A percentile compares a stretch with the other conserved stretches of the same genome.
phyloP scores from a whole-genome alignment of 768 basidiomycete genomes.

The Hebeloma cylindrosporum region DNA sequence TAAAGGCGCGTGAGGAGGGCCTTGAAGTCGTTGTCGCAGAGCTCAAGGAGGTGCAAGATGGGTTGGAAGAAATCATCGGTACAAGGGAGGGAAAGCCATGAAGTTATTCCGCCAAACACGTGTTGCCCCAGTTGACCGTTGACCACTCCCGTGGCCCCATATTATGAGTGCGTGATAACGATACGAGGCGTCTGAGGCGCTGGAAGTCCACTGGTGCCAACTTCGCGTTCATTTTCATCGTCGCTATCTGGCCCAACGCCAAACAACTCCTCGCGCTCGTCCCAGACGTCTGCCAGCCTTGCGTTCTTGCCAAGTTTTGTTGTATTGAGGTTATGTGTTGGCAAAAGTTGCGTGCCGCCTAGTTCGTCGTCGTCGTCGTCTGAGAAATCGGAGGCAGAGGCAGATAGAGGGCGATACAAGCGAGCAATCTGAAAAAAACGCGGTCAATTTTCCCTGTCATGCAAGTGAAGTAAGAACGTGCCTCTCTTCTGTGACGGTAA shows the following conservation, averaged over 20 bases:
- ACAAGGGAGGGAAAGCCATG: conserved; percentile 13
- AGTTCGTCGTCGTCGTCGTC: conserved; percentile 52
- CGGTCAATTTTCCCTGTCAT: background rate
- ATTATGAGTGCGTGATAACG: conserved; percentile 22
- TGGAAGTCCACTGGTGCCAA: conserved; percentile 13
- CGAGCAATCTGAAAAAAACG: conserved; percentile 58
- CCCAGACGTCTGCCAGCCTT: conserved; percentile 65
- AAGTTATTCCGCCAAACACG: background rate
- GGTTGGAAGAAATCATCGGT: conserved; percentile 27
- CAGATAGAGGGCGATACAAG: conserved; percentile 71
- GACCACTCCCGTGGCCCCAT: background rate
- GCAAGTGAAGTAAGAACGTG: conserved; percentile 25
- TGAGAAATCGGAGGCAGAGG: conserved; percentile 51
- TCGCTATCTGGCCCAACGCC: conserved; percentile 66
- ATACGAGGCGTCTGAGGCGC: conserved; percentile 21
- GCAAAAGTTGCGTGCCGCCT: conserved; percentile 56
- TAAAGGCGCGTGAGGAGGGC: conserved; percentile 43
- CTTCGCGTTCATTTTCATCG: conserved; percentile 40
- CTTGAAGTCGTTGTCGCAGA: conserved; percentile 44
- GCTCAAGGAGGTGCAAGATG: conserved; percentile 38
- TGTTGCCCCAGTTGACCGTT: background rate
- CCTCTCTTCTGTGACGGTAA: conserved; percentile 79
- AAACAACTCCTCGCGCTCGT: conserved; percentile 76
- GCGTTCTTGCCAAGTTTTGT: conserved; percentile 26
- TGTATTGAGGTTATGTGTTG: conserved; percentile 35